Base-by-base conservation (phyloP, 352 stramenopile species). In the Phytophthora pistaciae region DNA sequence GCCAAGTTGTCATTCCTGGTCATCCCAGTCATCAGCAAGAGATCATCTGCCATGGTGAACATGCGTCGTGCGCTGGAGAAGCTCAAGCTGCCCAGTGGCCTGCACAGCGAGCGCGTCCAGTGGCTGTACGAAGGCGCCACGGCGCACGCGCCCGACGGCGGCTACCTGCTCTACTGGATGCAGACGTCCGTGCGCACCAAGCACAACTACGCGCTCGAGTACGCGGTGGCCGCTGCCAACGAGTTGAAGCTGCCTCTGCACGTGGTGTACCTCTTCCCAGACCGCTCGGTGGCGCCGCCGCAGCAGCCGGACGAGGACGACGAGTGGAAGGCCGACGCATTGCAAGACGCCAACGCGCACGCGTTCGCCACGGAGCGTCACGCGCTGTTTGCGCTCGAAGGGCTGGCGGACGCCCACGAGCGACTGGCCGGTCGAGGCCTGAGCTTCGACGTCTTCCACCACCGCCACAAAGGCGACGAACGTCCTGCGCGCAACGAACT, bases 141-240 rank as follows among this genome's bases (percentile, higher is more conserved):
- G 50, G 29, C 58, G 0, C 65, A 56, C 16, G 6, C 60, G 33
- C 25, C 18, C 20, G 18, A 73, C 42, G 33, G 23, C 56, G 29
- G 68, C 66, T 85, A 91, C 44, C 62, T 96, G 49, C 75, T 96
- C 64, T 96, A 96, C 75, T 96, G 90, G 90, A 96, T 96, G 90
- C 90, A 96, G 66, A 94, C 87, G 49, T 90, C 87, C 2, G 84
- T 95, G 70, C 90, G 90, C 46, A 75, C 86, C 27, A 88, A 91
- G 54, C 88, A 93, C 77, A 96, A 96, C 64, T 95, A 94, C 70
- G 73, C 88, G 52, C 78, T 96, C 23, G 86, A 96, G 66, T 93
- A 86, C 44, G 87, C 90, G 1, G 80, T 96, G 36, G 80, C 85
- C 1, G 84, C 82, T 1, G 87, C 90, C 14, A 90, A 90, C 18